These are phyloP conservation scores for Cladosporium halotolerans DNA, from an alignment of 2,329 filamentous ascomycete species.

Conservation along the genomic window DNA sequence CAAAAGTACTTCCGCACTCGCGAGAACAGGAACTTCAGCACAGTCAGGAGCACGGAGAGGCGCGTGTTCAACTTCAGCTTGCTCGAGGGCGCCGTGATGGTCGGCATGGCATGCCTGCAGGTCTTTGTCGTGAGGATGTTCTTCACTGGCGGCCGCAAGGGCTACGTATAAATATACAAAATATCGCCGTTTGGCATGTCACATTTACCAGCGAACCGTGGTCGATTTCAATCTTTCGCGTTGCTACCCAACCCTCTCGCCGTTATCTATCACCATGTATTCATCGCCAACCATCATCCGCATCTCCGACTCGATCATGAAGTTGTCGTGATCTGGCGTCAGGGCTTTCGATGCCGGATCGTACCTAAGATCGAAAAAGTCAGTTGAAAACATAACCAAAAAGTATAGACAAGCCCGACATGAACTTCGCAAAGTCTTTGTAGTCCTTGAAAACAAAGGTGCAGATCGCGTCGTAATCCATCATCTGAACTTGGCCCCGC, in stretches of 20 bases:
- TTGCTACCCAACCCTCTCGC: conserved; percentile 38
- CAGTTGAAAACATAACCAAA: not conserved
- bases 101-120: conserved; percentile 92
- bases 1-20: conserved; percentile 99
- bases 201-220: not conserved
- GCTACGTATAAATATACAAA: conserved; percentile 29
- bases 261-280: conserved; percentile 27
- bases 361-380: conserved; percentile 20
- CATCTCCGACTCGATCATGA: conserved; percentile 33
- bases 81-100: conserved; percentile 84
- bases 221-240: conserved; percentile 25
- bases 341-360: conserved; percentile 39
- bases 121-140: conserved; percentile 98
- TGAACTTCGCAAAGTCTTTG: conserved; percentile 39
- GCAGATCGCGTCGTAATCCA: conserved; percentile 44
- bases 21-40: conserved; percentile 98
- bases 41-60: conserved; percentile 89
- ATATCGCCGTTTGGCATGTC: not conserved
- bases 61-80: conserved; percentile 97
- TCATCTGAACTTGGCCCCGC: conserved; percentile 38
- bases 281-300: conserved; percentile 44
- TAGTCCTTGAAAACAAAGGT: conserved; percentile 45
- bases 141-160: conserved; percentile 80
- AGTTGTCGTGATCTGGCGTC: conserved; percentile 31
- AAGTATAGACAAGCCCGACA: conserved; percentile 16